Percentiles rank a stretch among this genome's conserved stretches.
These are phyloP conservation scores for Coniochaeta sp. DNA, from an alignment of 2,329 filamentous ascomycete species.

Conservation along the genomic window DNA sequence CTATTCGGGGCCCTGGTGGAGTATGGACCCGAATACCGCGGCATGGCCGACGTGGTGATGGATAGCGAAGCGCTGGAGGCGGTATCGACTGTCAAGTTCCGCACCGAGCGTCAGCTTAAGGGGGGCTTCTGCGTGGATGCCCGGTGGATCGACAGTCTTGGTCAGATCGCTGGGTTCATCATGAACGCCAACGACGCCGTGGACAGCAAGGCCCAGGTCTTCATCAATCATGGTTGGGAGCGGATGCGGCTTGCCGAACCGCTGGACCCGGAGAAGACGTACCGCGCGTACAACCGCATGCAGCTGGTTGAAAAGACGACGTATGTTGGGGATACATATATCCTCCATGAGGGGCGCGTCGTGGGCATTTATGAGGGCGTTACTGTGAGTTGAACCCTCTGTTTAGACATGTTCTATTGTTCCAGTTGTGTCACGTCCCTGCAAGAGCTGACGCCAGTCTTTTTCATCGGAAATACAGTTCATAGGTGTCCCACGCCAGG, in stretches of 20 bases:
- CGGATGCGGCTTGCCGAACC: conserved; percentile 12
- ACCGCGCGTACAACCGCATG: conserved; percentile 18
- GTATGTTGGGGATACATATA: conserved; percentile 16
- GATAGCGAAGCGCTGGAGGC: conserved; percentile 17
- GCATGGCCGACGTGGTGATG: conserved; percentile 17
- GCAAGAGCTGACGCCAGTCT: no score
- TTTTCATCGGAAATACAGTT: no score
- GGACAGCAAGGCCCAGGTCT: conserved; percentile 10
- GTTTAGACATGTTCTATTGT: no score
- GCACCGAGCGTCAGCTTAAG: no score
- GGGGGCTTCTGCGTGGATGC: conserved; percentile 10
- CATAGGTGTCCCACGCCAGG: no score
- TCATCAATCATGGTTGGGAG: conserved; percentile 15
- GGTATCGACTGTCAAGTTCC: conserved; percentile 11
- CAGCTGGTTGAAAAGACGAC: conserved; percentile 6
- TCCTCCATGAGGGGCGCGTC: conserved; percentile 14
- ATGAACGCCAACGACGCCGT: conserved; percentile 10
- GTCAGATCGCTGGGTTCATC: conserved; percentile 20
- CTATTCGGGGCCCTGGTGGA: conserved; percentile 17
- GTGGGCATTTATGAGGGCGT: conserved; percentile 10
- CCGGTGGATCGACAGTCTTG: conserved; percentile 18
- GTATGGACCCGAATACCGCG: conserved; percentile 17
- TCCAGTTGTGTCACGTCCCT: no score
- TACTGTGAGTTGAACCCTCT: no score
- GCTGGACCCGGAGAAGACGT: conserved; percentile 9